These are phyloP conservation scores for Lignosus rhinocerotis DNA, from an alignment of 1,284 basidiomycete species.

Conservation along the genomic window DNA sequence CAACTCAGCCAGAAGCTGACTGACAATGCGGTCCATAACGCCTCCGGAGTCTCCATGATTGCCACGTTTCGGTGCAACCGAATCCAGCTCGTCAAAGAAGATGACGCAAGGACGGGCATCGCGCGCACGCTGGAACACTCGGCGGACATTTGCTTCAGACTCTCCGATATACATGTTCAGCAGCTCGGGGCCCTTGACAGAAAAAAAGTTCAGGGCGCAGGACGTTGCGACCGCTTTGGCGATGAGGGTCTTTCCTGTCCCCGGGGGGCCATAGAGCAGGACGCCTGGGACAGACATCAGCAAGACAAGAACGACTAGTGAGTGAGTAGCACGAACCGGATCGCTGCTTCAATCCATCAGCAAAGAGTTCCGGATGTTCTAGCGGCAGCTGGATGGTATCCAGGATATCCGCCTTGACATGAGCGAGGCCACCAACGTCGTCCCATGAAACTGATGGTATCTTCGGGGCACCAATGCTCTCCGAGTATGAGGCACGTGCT, in stretches of 20 bases:
- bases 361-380: slow-evolving; percentile 93
- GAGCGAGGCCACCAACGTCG: slow-evolving; percentile 91
- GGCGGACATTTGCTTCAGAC: slow-evolving; percentile 94
- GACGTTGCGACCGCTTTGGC: slow-evolving; percentile 95
- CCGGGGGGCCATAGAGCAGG: slow-evolving; percentile 90
- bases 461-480: slow-evolving; percentile 94
- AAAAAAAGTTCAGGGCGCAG: slow-evolving; percentile 90
- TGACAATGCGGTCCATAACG: slow-evolving; percentile 98
- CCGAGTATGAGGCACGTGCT: slow-evolving; percentile 81
- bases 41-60: slow-evolving; percentile 95
- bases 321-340: slow-evolving; percentile 59
- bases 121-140: slow-evolving; percentile 89
- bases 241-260: slow-evolving; percentile 94
- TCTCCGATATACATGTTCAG: slow-evolving; percentile 99
- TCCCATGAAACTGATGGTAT: slow-evolving; percentile 98
- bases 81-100: slow-evolving; percentile 98
- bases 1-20: slow-evolving; percentile 92
- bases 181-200: slow-evolving; percentile 96
- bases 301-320: background rate
- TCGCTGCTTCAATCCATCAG: slow-evolving; percentile 92
- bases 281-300: slow-evolving; percentile 54
- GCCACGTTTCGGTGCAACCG: slow-evolving; percentile 93
- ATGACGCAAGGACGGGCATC: slow-evolving; percentile 92
- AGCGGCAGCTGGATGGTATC: slow-evolving; percentile 97
- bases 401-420: slow-evolving; percentile 91